Evolutionary conservation across 164 flowering plant species (phyloP).

Genomic region (Vitis labrusca): DNA sequence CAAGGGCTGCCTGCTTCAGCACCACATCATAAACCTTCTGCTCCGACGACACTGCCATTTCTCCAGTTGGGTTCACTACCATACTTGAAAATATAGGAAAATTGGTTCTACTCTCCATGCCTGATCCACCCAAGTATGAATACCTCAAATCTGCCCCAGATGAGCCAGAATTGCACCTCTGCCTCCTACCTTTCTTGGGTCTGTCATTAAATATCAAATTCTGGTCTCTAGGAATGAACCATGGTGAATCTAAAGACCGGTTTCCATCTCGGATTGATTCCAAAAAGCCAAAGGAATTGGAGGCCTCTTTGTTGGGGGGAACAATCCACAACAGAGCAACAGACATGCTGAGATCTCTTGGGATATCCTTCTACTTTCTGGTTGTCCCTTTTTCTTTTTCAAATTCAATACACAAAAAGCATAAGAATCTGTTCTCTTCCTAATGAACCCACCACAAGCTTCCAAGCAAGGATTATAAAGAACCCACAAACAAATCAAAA

Average conservation of each 20-base stretch:
- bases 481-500: not conserved
- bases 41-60: constrained; percentile 58
- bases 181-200: constrained; percentile 23
- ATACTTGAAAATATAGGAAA: constrained; percentile 41
- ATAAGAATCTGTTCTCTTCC: not conserved
- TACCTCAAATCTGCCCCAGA: constrained; percentile 28
- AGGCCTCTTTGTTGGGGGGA: constrained; percentile 38
- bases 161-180: constrained; percentile 28
- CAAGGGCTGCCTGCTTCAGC: constrained; percentile 85
- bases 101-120: constrained; percentile 15
- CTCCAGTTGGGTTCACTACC: constrained; percentile 55
- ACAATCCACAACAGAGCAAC: constrained; percentile 40
- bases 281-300: constrained; percentile 30
- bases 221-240: constrained; percentile 12
- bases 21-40: constrained; percentile 80
- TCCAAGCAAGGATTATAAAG: not conserved
- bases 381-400: not conserved
- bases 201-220: constrained; percentile 20
- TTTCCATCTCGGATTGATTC: constrained; percentile 32
- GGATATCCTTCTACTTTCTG: not conserved
- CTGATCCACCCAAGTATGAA: constrained; percentile 26
- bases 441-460: not conserved
- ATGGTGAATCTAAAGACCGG: constrained; percentile 22
- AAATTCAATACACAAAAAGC: constrained; percentile 8
- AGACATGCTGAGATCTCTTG: constrained; percentile 31